phyloP scores from a whole-genome alignment of 768 basidiomycete genomes.

The Pulveroboletus sp. region DNA sequence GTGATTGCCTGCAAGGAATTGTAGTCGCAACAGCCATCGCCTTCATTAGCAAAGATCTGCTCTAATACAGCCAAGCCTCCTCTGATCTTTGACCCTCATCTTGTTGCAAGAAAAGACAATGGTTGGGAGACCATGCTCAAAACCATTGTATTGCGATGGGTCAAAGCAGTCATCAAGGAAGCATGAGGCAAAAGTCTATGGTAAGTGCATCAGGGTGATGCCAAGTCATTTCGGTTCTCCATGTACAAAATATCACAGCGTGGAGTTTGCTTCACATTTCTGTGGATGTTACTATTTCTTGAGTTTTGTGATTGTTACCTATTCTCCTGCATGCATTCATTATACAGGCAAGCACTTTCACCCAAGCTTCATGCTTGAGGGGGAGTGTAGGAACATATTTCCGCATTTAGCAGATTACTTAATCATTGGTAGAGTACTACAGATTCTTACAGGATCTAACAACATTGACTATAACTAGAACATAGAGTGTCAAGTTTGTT shows the following conservation, averaged over 20 bases:
- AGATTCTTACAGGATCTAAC: too few relatives aligned
- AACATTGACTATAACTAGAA: too few relatives aligned
- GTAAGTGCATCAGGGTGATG: constrained; percentile 8
- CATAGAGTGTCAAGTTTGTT: too few relatives aligned
- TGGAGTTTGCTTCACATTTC: constrained; percentile 1
- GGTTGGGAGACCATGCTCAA: constrained; percentile 87
- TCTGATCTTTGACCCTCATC: constrained; percentile 67
- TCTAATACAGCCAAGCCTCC: constrained; percentile 45
- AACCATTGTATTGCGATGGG: constrained; percentile 60
- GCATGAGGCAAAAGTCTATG: constrained; percentile 38
- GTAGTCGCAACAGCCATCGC: too few relatives aligned
- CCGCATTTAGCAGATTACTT: too few relatives aligned
- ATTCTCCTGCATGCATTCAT: constrained; percentile 7
- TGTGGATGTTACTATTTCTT: constrained; percentile 5
- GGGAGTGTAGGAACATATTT: too few relatives aligned
- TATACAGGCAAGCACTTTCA: too few relatives aligned
- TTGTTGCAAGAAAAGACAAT: constrained; percentile 68
- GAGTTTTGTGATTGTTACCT: constrained; percentile 7
- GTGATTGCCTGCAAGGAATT: too few relatives aligned
- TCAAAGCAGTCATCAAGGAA: constrained; percentile 67
- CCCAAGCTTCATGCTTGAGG: too few relatives aligned
- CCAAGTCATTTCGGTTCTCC: background rate
- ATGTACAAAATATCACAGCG: background rate
- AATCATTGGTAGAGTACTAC: too few relatives aligned
- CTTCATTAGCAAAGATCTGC: constrained; percentile 33